Conservation (phyloP, 495 filamentous ascomycete species). For the Melanomma pulvis-pyrius region DNA sequence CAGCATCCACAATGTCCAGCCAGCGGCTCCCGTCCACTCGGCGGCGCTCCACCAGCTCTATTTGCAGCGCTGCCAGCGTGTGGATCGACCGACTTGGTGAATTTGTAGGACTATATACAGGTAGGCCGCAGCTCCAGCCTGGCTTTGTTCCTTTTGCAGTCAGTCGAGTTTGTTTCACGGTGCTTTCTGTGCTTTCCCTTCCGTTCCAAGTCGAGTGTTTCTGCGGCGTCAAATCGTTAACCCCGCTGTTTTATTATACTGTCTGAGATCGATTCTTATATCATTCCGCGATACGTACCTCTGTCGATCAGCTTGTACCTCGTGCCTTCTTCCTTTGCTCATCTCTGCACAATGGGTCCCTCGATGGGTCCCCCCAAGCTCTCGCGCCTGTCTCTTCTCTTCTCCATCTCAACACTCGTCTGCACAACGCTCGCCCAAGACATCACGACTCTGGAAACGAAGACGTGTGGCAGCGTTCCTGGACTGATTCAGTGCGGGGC, state of each 20-base stretch:
- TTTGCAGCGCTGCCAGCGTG: slow-evolving; percentile 25
- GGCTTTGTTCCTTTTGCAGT: neutral
- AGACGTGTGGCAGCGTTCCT: slow-evolving; percentile 51
- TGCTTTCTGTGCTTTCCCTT: neutral
- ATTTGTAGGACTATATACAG: slow-evolving; percentile 27
- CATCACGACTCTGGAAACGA: slow-evolving; percentile 44
- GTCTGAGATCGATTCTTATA: slow-evolving; percentile 1
- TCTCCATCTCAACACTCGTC: slow-evolving; percentile 39
- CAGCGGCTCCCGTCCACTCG: slow-evolving; percentile 29
- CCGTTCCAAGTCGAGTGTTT: neutral
- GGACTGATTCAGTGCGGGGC: slow-evolving; percentile 56
- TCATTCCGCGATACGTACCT: neutral
- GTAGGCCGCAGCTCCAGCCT: slow-evolving; percentile 1
- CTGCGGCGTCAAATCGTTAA: slow-evolving; percentile 3
- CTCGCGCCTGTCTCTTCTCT: slow-evolving; percentile 41
- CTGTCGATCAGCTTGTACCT: neutral
- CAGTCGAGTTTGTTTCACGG: slow-evolving; percentile 17
- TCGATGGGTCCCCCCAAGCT: slow-evolving; percentile 23
- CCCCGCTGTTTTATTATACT: neutral
- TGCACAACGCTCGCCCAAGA: slow-evolving; percentile 43
- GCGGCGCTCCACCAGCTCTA: slow-evolving; percentile 27
- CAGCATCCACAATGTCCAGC: neutral
- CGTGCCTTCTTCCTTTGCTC: neutral
- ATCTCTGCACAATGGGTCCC: slow-evolving; percentile 23
- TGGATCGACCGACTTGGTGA: neutral